Base-by-base conservation (phyloP, 129 eudicot species). In the Deinandra increscens region DNA sequence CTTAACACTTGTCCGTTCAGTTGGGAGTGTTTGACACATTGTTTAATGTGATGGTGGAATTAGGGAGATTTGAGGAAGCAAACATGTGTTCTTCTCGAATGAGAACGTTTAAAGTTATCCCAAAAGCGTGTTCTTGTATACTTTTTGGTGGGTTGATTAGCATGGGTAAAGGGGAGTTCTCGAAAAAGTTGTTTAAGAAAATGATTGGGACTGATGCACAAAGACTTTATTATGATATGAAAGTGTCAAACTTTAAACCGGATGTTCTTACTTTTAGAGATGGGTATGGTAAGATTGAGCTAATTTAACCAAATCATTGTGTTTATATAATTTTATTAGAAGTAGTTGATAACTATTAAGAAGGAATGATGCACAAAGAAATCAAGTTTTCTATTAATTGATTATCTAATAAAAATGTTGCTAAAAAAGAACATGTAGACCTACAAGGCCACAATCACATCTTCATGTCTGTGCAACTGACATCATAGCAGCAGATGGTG, bases 251-350 rank as follows among this genome's bases (percentile, higher is more conserved):
- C 15, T n/a, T 92, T 50, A 50, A 60, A 36, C 98, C 98, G 0
- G 98, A 92, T 70, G 71, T 86, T 82, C 82, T 92, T 75, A 88
- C 98, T 41, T 92, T 92, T 38, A 84, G 88, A 54, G 95, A 92
- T 75, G 96, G 86, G 31, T 67, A 82, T 64, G 98, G 98, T 41
- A 92, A 92, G 72, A 74, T 81, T 22, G 96, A 95, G 59, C 76
- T n/a, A n/a, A 82, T 53, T 78, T 92, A 71, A 77, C 70, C 20
- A 85, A 81, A 39, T 83, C 88, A 10, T 26, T 86, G 17, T 78
- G 76, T 79, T 53, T 88, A 67, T 88, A 68, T 49, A 76, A 79
- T 31, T 83, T 84, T 70, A 92, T 92, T 96, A 84, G 66, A 73
- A 70, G 8, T 7, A 69, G 34, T 78, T 91, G 82, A 88, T 91